phyloP scores from a whole-genome alignment of 768 basidiomycete genomes.

The Mrakia frigida region DNA sequence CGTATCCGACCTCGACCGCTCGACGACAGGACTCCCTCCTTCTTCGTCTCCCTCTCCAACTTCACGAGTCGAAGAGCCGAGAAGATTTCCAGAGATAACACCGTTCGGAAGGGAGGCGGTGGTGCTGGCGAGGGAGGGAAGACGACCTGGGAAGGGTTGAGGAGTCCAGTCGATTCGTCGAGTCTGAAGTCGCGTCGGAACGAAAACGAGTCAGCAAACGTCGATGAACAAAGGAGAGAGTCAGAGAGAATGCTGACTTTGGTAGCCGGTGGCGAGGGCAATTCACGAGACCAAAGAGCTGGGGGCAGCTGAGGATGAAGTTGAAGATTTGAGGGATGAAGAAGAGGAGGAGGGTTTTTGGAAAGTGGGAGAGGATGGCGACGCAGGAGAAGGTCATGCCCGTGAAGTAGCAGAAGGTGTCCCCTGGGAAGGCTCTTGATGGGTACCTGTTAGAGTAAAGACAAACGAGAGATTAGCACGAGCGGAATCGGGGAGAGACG shows the following conservation, averaged over 20 bases:
- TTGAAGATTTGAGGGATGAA: constrained; percentile 99
- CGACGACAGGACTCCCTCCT: too few relatives aligned
- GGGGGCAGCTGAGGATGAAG: constrained; percentile 87
- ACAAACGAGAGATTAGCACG: constrained; percentile 3
- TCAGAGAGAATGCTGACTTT: constrained; percentile 51
- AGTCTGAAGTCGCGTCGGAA: constrained; percentile 53
- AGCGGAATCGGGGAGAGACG: constrained; percentile 2
- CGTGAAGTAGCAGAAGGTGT: constrained; percentile 93
- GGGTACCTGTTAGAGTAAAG: constrained; percentile 66
- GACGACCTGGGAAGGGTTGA: constrained; percentile 58
- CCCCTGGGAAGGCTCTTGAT: constrained; percentile 87
- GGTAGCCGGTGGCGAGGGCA: constrained; percentile 94
- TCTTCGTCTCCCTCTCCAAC: constrained; percentile 43
- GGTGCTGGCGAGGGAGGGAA: constrained; percentile 28
- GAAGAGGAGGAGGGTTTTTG: constrained; percentile 91
- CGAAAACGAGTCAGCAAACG: constrained; percentile 8
- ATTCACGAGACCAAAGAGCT: constrained; percentile 85
- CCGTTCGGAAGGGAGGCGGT: constrained; percentile 38
- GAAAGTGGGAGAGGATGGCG: constrained; percentile 94
- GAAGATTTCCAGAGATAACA: constrained; percentile 57
- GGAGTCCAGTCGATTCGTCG: constrained; percentile 64
- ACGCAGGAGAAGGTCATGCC: constrained; percentile 99
- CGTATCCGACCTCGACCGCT: constrained; percentile 49
- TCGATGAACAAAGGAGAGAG: not conserved
- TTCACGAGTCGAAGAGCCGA: constrained; percentile 62